Conservation (phyloP, 2,329 filamentous ascomycete genomes). For the Malbranchea zuffiana region DNA sequence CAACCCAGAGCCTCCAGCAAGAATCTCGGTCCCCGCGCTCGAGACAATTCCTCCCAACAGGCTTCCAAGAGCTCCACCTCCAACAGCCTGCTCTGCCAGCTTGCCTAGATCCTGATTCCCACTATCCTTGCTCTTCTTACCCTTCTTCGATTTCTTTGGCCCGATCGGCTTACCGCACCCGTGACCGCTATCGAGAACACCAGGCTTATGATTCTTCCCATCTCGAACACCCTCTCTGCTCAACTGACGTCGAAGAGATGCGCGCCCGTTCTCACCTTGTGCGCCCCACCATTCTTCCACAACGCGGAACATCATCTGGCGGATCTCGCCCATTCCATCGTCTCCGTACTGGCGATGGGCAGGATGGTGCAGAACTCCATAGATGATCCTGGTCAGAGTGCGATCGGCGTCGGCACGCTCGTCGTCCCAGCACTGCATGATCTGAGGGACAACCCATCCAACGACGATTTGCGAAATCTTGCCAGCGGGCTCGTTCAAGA, state of each 20-base stretch:
- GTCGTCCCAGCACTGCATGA: conserved; percentile 81
- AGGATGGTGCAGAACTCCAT: conserved; percentile 79
- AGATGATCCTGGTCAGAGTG: conserved; percentile 64
- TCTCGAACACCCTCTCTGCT: conserved; percentile 65
- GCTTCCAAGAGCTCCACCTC: conserved; percentile 56
- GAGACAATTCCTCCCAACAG: conserved; percentile 57
- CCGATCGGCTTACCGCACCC: conserved; percentile 71
- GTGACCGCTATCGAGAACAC: conserved; percentile 72
- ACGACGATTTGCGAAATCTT: conserved; percentile 68
- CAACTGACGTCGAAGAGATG: conserved; percentile 62
- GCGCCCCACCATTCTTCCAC: conserved; percentile 74
- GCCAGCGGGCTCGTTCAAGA: conserved; percentile 80
- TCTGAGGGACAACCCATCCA: conserved; percentile 75
- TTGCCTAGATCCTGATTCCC: conserved; percentile 33
- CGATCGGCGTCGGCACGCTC: conserved; percentile 57
- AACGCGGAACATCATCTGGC: conserved; percentile 64
- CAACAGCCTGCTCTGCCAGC: conserved; percentile 48
- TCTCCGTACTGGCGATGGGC: conserved; percentile 60
- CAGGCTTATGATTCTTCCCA: conserved; percentile 77
- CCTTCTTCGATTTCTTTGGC: conserved; percentile 29
- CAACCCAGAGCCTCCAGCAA: conserved; percentile 54
- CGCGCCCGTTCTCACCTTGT: conserved; percentile 51
- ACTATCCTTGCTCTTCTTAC: conserved; percentile 17
- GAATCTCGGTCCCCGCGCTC: conserved; percentile 42
- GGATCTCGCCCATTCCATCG: conserved; percentile 62